Percentiles rank a stretch among this genome's conserved stretches.
These are phyloP conservation scores for Aaosphaeria pasadenensis DNA, from an alignment of 2,329 filamentous ascomycete genomes.

Conservation along the genomic window DNA sequence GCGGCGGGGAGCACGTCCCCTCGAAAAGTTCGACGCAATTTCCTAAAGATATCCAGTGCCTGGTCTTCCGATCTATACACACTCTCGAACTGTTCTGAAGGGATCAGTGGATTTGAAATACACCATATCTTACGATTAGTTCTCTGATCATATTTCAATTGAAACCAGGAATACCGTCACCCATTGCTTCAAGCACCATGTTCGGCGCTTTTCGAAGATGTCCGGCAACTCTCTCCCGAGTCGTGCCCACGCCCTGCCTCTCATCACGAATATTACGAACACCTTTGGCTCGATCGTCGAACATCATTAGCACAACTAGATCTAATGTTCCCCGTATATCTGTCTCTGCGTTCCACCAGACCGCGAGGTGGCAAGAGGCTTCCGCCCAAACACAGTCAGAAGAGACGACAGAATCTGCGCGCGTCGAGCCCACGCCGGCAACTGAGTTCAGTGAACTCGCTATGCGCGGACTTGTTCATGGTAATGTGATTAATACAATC, in stretches of 20 bases:
- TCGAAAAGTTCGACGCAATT: too few relatives aligned
- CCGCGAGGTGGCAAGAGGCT: constrained; percentile 28
- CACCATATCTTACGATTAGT: too few relatives aligned
- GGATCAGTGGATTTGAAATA: too few relatives aligned
- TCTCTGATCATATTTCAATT: too few relatives aligned
- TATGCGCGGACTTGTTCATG: constrained; percentile 54
- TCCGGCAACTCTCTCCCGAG: constrained; percentile 35
- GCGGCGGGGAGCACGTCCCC: too few relatives aligned
- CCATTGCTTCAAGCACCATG: constrained; percentile 35
- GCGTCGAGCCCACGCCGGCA: constrained; percentile 23
- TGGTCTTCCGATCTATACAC: too few relatives aligned
- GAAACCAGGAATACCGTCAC: too few relatives aligned
- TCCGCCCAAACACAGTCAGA: constrained; percentile 15
- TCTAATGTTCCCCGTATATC: constrained; percentile 2
- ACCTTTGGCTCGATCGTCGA: constrained; percentile 15
- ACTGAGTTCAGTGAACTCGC: constrained; percentile 46
- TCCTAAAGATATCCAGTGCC: too few relatives aligned
- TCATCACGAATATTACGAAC: constrained; percentile 23
- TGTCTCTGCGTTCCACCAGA: constrained; percentile 38
- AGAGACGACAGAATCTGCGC: constrained; percentile 11
- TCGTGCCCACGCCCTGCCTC: constrained; percentile 20
- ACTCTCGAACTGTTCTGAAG: too few relatives aligned
- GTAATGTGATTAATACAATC: constrained; percentile 65
- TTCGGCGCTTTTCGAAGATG: constrained; percentile 41
- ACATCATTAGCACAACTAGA: constrained; percentile 2